Base-by-base conservation (phyloP, 331 rosid genomes). In the Saraca asoca region DNA sequence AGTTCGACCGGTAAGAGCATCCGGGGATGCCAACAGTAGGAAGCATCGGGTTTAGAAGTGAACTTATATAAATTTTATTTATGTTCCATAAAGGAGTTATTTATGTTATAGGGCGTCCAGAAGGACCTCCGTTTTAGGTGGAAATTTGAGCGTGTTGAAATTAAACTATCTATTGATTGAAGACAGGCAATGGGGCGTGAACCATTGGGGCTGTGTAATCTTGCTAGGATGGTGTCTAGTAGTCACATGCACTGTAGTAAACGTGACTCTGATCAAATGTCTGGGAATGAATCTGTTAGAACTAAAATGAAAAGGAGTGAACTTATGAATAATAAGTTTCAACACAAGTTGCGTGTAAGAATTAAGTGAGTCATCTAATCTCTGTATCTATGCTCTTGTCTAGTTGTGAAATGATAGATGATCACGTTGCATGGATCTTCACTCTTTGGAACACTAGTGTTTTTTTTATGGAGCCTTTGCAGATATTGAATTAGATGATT, bases 391-490 rank as follows among this genome's bases (percentile, higher is more conserved):
- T 52, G 38, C 29, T n/a, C 17, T 41, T 41, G 68, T 55, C 29
- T 43, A 0, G 35, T 7, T 61, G 46, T 48, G 20, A 42, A 70
- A 60, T 65, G 20, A 66, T n/a, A 57, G 62, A 68, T 72, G 72
- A 63, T 76, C 72, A 62, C 51, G 7, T 62, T 57, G 60, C 15
- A 2, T 1, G 31, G 31, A 24, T 24, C 31, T 24, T 1, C 1
- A 3, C 3, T 24, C 31, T 24, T 24, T 67, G 34, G 41, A 39
- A n/a, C 14, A 35, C 41, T 62, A 64, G 16, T 64, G 51, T 68
- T 39, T 34, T 46, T 35, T 13, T 24, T 24, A 42, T 41, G 49
- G n/a, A 72, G 59, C 46, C 51, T 34, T 17, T 51, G 18, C 37
- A n/a, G 14, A 51, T 15, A 41, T 11, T 74, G 61, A 37, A 12